Conservation (phyloP, 192 early-diverging fungal genomes). For the Entomortierella parvispora region DNA sequence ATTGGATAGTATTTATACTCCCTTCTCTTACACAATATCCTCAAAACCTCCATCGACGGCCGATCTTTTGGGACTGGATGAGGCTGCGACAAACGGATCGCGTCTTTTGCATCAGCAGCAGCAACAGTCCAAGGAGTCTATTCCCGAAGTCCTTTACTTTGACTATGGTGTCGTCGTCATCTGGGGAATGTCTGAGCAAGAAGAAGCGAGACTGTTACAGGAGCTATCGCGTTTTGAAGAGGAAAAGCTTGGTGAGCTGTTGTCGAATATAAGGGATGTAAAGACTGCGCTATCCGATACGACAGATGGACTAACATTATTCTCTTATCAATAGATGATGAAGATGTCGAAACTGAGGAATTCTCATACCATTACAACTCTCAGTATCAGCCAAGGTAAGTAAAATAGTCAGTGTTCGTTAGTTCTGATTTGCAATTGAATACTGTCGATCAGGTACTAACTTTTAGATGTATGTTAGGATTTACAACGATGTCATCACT, state of each 20-base stretch:
- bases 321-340: conserved; percentile 55
- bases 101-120: conserved; percentile 23
- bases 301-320: neutral
- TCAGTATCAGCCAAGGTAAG: conserved; percentile 66
- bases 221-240: conserved; percentile 81
- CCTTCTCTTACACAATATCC: conserved; percentile 57
- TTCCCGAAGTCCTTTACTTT: conserved; percentile 86
- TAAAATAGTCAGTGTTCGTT: too few species aligned
- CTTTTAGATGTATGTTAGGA: conserved; percentile 58
- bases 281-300: conserved; percentile 19
- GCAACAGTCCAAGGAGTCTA: conserved; percentile 24
- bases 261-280: neutral
- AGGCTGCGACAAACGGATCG: conserved; percentile 18
- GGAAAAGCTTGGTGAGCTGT: conserved; percentile 67
- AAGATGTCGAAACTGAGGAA: conserved; percentile 83
- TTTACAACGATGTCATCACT: conserved; percentile 92
- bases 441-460: too few species aligned
- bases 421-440: too few species aligned
- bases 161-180: conserved; percentile 96
- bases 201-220: conserved; percentile 80
- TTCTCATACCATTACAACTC: conserved; percentile 84
- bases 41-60: conserved; percentile 57
- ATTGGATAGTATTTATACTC: conserved; percentile 60
- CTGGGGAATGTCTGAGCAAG: conserved; percentile 91
- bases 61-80: conserved; percentile 51